phyloP scores from a whole-genome alignment of 768 basidiomycete genomes.

The Phlebiopsis gigantea region DNA sequence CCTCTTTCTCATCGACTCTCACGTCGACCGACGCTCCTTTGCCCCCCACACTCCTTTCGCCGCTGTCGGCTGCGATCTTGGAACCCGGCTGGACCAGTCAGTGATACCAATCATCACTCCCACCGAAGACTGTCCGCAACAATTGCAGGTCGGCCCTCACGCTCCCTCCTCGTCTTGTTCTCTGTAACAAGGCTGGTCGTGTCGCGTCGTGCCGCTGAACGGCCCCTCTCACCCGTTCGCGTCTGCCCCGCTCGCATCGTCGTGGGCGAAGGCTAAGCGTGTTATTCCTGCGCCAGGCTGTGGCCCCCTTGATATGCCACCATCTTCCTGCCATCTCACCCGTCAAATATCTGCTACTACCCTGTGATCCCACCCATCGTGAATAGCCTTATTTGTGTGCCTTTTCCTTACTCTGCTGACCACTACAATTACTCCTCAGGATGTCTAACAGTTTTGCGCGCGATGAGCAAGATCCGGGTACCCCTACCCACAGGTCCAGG shows the following conservation, averaged over 20 bases:
- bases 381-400: background rate
- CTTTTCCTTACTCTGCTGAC: background rate
- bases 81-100: background rate
- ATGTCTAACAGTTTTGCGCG: background rate
- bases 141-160: background rate
- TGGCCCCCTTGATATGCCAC: conserved; percentile 12
- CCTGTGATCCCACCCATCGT: conserved; percentile 9
- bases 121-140: background rate
- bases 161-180: background rate
- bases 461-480: conserved; percentile 5
- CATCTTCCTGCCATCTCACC: conserved; percentile 1
- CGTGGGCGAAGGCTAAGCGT: background rate
- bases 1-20: background rate
- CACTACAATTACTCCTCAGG: background rate
- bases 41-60: conserved; percentile 1
- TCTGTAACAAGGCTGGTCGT: background rate
- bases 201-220: background rate
- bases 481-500: conserved; percentile 17
- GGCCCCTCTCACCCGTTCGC: background rate
- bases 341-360: conserved; percentile 6
- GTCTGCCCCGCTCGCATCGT: background rate
- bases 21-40: background rate
- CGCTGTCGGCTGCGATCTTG: background rate
- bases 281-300: background rate
- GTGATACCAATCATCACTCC: background rate